A percentile compares a stretch with the other conserved stretches of the same genome.
phyloP scores from a whole-genome alignment of 176 grass and related monocot genomes.

The Eragrostis nindensis region DNA sequence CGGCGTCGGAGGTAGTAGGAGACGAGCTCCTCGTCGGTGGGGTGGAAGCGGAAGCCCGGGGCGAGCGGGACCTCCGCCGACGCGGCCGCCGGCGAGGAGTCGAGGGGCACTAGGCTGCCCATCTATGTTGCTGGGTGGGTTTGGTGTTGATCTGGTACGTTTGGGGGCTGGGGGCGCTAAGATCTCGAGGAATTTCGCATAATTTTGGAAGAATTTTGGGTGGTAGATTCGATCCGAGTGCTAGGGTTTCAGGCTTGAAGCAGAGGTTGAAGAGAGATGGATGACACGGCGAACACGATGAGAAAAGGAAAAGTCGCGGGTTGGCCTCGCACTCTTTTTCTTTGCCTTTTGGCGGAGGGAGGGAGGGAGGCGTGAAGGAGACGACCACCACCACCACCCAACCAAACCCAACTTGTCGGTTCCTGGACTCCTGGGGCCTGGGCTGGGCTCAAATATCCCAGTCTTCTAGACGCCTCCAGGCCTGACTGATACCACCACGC shows the following conservation, averaged over 20 bases:
- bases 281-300: slow-evolving; percentile 1
- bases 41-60: slow-evolving; percentile 81
- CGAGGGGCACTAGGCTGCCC: slow-evolving; percentile 15
- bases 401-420: no score
- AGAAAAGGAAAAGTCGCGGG: not conserved
- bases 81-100: slow-evolving; percentile 19
- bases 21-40: slow-evolving; percentile 87
- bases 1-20: slow-evolving; percentile 91
- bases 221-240: not conserved
- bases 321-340: not conserved
- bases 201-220: not conserved
- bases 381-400: not conserved
- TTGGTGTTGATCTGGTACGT: not conserved
- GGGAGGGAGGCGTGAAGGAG: not conserved
- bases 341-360: not conserved
- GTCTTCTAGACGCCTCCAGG: not conserved
- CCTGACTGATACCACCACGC: not conserved
- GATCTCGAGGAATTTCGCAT: slow-evolving; percentile 13
- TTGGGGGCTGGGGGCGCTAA: not conserved
- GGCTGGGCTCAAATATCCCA: not conserved
- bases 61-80: slow-evolving; percentile 53
- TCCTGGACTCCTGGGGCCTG: not conserved
- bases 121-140: not conserved
- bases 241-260: slow-evolving; percentile 38
- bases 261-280: not conserved